Base-by-base conservation (phyloP, 2,329 filamentous ascomycete species). In the Phyllosticta ampelicida region DNA sequence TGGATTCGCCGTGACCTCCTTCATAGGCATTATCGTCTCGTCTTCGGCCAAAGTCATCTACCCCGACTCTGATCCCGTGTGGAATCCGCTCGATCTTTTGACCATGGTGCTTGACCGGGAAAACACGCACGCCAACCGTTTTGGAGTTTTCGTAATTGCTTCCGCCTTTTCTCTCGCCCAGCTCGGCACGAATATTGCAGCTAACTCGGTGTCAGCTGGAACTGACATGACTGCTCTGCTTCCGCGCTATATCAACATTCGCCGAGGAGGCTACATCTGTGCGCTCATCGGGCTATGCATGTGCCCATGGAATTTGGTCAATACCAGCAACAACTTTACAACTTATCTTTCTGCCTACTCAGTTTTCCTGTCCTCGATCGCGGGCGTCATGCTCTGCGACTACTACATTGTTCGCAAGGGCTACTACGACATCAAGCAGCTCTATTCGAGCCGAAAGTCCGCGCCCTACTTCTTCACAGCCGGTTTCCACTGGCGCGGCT, bases 341-440 rank as follows among this genome's bases (percentile, higher is more conserved):
- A 95, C 89, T 3, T 96, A 96, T 68, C 83, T 96, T 0, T 94
- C 88, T 0, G 87, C 91, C 1, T 96, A 96, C 76, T 90, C 87
- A 2, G 90, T 96, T 59, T 96, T 96, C 74, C 80, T 96, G n/a
- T 91, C 87, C 60, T 90, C 87, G 50, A 95, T 96, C 62, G 90
- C 89, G 0, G 91, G 91, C n/a, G 89, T 95, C 62, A 94, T 96
- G 75, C 78, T 90, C 61, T 82, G 80, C 64, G 91, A 96, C 72
- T 96, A 96, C 76, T 96, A 95, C 72, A 62, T 87, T 58, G 88
- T 96, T 5, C 86, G 91, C 60, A 85, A 81, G 60, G 91, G 91
- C 5, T 95, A 90, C 69, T 77, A 94, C 2, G 83, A 90, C 63
- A 77, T 92, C 63, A 85, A 83, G 65, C 84, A 89, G 58, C 80